These are phyloP conservation scores for Dactylellina parvicollis DNA, from an alignment of 2,329 filamentous ascomycete genomes.

Conservation along the genomic window DNA sequence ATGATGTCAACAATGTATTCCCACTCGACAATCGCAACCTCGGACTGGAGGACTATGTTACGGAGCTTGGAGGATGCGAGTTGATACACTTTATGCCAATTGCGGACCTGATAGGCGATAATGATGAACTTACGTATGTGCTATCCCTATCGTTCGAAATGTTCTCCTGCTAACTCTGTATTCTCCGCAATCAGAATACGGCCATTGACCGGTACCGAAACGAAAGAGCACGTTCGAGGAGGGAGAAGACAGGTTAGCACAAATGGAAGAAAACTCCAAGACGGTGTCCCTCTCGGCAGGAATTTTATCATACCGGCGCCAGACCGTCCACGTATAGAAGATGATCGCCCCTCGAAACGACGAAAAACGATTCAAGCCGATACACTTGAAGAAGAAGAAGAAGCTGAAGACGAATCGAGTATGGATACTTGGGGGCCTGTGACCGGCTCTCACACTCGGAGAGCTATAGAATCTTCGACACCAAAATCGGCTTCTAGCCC, in stretches of 20 bases:
- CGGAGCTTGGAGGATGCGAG: conserved; percentile 57
- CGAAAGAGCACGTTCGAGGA: conserved; percentile 54
- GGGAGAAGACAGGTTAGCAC: conserved; percentile 57
- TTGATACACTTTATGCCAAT: conserved; percentile 57
- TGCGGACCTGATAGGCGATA: conserved; percentile 55
- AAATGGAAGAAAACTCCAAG: conserved; percentile 55
- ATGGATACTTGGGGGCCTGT: conserved; percentile 20
- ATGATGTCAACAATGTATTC: conserved; percentile 55
- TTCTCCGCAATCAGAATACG: conserved; percentile 55
- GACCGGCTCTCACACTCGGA: neutral
- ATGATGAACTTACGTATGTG: conserved; percentile 57
- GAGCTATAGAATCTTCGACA: neutral
- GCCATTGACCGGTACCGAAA: conserved; percentile 55
- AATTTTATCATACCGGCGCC: conserved; percentile 54
- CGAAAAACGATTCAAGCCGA: conserved; percentile 14
- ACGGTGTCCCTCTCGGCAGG: conserved; percentile 57
- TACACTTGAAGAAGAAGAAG: conserved; percentile 6
- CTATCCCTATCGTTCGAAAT: neutral
- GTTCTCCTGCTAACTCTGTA: neutral
- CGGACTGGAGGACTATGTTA: conserved; percentile 57
- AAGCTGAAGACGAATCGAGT: neutral
- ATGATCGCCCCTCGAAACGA: conserved; percentile 35
- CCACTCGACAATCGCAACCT: conserved; percentile 55
- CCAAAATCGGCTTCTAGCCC: conserved; percentile 15
- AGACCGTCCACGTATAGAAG: conserved; percentile 54